Evolutionary conservation across 2,329 filamentous ascomycete species (phyloP).

Genomic region (Colletotrichum godetiae): DNA sequence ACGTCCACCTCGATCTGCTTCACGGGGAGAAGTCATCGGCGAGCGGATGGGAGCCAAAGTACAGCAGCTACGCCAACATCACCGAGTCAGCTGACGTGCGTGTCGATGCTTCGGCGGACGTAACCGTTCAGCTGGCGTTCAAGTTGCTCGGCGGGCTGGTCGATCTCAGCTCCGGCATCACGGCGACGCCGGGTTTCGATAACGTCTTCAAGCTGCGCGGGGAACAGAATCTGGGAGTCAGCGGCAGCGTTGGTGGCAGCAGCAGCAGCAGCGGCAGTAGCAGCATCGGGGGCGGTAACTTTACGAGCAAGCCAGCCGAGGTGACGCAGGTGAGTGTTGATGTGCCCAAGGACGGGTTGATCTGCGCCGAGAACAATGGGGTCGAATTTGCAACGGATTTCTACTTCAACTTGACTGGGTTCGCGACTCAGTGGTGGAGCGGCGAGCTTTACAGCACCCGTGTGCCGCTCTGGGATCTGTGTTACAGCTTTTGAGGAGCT

Average conservation of each 20-base stretch:
- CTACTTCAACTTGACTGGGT: conserved; percentile 41
- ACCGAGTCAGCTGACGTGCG: conserved; percentile 45
- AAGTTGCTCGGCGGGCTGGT: conserved; percentile 48
- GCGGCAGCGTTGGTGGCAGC: conserved; percentile 11
- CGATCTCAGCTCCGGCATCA: conserved; percentile 51
- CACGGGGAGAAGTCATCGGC: conserved; percentile 42
- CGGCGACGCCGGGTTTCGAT: conserved; percentile 48
- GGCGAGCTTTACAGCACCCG: conserved; percentile 38
- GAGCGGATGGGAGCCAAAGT: conserved; percentile 50
- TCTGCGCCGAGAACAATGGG: conserved; percentile 39
- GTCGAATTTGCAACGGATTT: conserved; percentile 42
- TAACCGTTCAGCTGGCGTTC: conserved; percentile 52
- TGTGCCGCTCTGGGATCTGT: conserved; percentile 34
- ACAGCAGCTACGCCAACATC: conserved; percentile 48
- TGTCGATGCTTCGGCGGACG: conserved; percentile 46
- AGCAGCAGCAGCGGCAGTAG: no score
- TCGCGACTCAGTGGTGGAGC: conserved; percentile 42
- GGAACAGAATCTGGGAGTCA: conserved; percentile 38
- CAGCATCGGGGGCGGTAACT: conserved; percentile 12
- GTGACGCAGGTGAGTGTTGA: conserved; percentile 16
- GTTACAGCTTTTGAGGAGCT: conserved; percentile 27
- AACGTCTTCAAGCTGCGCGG: conserved; percentile 48
- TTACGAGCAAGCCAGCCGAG: background rate
- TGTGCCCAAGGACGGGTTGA: conserved; percentile 34
- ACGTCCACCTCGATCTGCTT: conserved; percentile 52